phyloP scores from a whole-genome alignment of 2,329 filamentous ascomycete species.

The Arthrobotrys pseudoclavata region DNA sequence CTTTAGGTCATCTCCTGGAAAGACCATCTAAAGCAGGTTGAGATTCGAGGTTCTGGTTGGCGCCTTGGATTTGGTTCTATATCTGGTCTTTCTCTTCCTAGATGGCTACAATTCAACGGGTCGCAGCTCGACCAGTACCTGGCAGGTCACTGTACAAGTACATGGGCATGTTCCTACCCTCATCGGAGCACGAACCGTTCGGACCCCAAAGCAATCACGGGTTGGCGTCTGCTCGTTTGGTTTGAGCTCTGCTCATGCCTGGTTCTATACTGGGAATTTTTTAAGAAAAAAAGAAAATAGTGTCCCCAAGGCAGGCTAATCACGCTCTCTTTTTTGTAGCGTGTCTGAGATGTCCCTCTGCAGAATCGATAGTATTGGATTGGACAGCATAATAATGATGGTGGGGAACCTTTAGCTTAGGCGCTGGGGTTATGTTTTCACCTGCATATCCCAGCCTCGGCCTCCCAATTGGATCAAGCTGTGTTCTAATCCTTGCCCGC shows the following conservation, averaged over 20 bases:
- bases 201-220: constrained; percentile 57
- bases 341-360: constrained; percentile 54
- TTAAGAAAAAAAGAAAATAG: constrained; percentile 34
- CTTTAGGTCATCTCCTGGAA: constrained; percentile 40
- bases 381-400: constrained; percentile 54
- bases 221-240: constrained; percentile 51
- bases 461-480: constrained; percentile 60
- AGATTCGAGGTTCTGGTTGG: constrained; percentile 56
- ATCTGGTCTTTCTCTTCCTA: constrained; percentile 44
- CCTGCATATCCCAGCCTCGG: constrained; percentile 60
- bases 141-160: constrained; percentile 56
- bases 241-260: constrained; percentile 54
- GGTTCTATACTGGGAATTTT: constrained; percentile 50
- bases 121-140: constrained; percentile 44
- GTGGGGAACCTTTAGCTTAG: constrained; percentile 60
- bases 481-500: constrained; percentile 52
- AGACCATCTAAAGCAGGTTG: constrained; percentile 43
- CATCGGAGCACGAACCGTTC: constrained; percentile 47
- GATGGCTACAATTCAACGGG: constrained; percentile 39
- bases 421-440: constrained; percentile 58
- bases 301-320: constrained; percentile 55
- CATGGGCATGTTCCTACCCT: constrained; percentile 5
- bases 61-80: constrained; percentile 48
- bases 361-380: constrained; percentile 60
- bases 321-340: constrained; percentile 56